Evolutionary conservation across 495 filamentous ascomycete genomes (phyloP), one percentile per base, ranked within the genome.

Genomic region (Parathielavia appendiculata): DNA sequence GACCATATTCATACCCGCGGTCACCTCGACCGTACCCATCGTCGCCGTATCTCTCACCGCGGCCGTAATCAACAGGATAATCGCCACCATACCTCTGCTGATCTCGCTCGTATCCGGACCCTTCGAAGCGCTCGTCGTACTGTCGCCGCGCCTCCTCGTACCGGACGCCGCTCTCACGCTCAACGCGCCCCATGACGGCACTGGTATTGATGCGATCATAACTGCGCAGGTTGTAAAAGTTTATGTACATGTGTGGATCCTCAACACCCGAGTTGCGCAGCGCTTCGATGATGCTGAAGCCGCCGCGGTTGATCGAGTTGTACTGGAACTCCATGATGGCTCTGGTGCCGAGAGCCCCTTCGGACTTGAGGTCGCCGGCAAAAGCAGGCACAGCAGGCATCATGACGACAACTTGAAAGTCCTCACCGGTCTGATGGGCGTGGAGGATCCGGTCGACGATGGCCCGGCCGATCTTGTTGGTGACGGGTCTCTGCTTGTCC

Each of bases 271-370:
- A 82, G 60, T 83, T 83, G 50, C 79, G 78, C 55, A 96, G 80
- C 20, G 78, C 69, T 71, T 96, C 91, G 75, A 95, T 86, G 60
- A 96, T 96, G 63, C 86, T 90, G 72, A 87, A 76, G 3, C 90
- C 90, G 35, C 89, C 89, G n/a, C 93, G 83, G 66, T 76, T 92
- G 74, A 97, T 96, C 45, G 82, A 86, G 67, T 87, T 80, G 71
- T 96, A 71, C 47, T 73, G 71, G 75, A 89, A 96, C 69, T 96
- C 90, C 90, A 97, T 96, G 69, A 97, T 96, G 0, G 92, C 92
- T 1, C 92, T 81, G 12, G 92, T 96, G 9, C 89, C 88, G 3
- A 96, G 81, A 43, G 86, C 85, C 7, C 84, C 86, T 16, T 96
- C 88, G 13, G 83, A 83, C 48, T 86, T 77, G 43, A 97, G 73